A percentile compares a stretch with the other conserved stretches of the same genome.
These are phyloP conservation scores for Taxawa tesnikishii DNA, from an alignment of 2,329 filamentous ascomycete genomes.

Conservation along the genomic window DNA sequence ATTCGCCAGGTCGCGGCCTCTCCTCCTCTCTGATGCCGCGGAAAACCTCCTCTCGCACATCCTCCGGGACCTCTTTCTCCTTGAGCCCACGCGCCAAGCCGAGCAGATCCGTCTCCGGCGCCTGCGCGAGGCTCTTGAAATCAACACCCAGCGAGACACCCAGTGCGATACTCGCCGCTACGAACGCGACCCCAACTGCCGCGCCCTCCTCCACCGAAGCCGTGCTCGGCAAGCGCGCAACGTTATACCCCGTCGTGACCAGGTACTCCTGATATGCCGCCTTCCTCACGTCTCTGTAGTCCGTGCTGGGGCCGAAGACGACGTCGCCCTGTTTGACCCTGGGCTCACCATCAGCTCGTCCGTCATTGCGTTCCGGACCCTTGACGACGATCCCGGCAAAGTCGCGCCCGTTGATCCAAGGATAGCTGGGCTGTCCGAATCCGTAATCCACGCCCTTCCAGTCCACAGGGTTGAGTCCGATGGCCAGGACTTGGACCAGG, in stretches of 20 bases:
- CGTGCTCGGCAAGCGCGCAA: slow-evolving; percentile 45
- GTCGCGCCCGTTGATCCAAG: slow-evolving; percentile 59
- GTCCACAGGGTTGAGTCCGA: slow-evolving; percentile 66
- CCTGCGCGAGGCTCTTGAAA: slow-evolving; percentile 34
- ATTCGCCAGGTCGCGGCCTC: slow-evolving; percentile 49
- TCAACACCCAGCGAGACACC: slow-evolving; percentile 59
- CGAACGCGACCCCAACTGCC: slow-evolving; percentile 58
- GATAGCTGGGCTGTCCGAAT: slow-evolving; percentile 55
- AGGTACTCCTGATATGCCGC: slow-evolving; percentile 61
- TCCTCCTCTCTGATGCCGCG: slow-evolving; percentile 39
- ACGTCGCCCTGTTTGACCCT: slow-evolving; percentile 2
- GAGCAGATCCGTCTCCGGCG: slow-evolving; percentile 43
- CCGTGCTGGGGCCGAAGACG: slow-evolving; percentile 55
- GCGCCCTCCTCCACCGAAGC: slow-evolving; percentile 45
- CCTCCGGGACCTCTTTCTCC: slow-evolving; percentile 39
- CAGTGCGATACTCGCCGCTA: slow-evolving; percentile 53
- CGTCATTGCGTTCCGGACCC: too few species aligned
- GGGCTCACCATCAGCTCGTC: not conserved
- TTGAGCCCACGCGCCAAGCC: slow-evolving; percentile 36
- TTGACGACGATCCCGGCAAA: slow-evolving; percentile 52
- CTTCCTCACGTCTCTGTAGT: slow-evolving; percentile 61
- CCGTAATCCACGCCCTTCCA: slow-evolving; percentile 60
- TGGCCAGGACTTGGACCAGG: slow-evolving; percentile 49
- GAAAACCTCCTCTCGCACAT: slow-evolving; percentile 54
- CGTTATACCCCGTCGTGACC: slow-evolving; percentile 52